Evolutionary conservation across 1,284 basidiomycete species (phyloP).

Genomic region (Puccinia sorghi): DNA sequence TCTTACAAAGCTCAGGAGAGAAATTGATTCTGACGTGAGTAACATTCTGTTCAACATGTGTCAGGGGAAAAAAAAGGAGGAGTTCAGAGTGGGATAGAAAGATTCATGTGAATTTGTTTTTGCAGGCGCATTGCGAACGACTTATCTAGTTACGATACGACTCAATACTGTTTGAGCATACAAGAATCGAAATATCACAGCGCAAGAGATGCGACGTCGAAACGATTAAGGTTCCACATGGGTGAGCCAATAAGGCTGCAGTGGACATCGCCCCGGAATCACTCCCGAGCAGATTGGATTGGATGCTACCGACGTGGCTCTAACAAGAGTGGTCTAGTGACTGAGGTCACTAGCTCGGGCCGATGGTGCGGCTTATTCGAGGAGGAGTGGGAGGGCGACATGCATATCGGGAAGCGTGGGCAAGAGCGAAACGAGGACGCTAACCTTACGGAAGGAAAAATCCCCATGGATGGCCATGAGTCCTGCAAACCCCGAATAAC

Average conservation of each 20-base stretch:
- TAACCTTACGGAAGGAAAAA: not conserved
- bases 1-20: slow-evolving; percentile 87
- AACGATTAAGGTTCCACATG: slow-evolving; percentile 72
- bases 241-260: slow-evolving; percentile 83
- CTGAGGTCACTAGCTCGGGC: slow-evolving; percentile 80
- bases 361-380: slow-evolving; percentile 89
- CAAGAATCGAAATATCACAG: slow-evolving; percentile 61
- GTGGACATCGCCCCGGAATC: slow-evolving; percentile 83
- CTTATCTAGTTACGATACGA: slow-evolving; percentile 73
- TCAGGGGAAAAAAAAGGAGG: not conserved
- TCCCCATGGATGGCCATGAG: slow-evolving; percentile 57
- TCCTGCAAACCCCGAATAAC: slow-evolving; percentile 54
- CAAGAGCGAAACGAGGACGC: slow-evolving; percentile 52
- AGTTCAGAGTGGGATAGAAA: not conserved
- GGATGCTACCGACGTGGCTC: slow-evolving; percentile 90
- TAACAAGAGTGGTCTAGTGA: slow-evolving; percentile 77
- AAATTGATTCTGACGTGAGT: slow-evolving; percentile 62
- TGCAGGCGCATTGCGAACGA: slow-evolving; percentile 76
- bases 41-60: not conserved
- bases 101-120: slow-evolving; percentile 23
- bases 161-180: slow-evolving; percentile 73
- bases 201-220: slow-evolving; percentile 56
- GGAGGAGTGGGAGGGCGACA: slow-evolving; percentile 89
- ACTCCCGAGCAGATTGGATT: slow-evolving; percentile 96
- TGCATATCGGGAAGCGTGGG: slow-evolving; percentile 63